Conservation (phyloP, 2,329 filamentous ascomycete genomes). For the Atkinsonella hypoxylon region DNA sequence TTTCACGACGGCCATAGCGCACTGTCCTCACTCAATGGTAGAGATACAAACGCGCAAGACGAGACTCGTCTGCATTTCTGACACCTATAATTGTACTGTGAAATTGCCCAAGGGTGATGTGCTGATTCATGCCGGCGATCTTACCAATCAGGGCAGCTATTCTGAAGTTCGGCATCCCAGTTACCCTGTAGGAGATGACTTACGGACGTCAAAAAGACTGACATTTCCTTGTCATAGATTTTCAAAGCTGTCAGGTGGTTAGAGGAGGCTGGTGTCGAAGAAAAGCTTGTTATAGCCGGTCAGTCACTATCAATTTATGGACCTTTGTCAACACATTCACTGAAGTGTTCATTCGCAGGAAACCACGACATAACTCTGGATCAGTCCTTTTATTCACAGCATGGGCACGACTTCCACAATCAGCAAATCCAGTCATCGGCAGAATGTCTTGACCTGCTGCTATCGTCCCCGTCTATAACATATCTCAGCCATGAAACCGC, state of each 20-base stretch:
- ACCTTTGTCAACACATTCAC: neutral
- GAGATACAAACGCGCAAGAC: slow-evolving; percentile 30
- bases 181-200: neutral
- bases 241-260: slow-evolving; percentile 54
- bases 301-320: slow-evolving; percentile 8
- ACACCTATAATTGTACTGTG: slow-evolving; percentile 58
- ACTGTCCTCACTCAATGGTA: neutral
- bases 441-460: slow-evolving; percentile 43
- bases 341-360: slow-evolving; percentile 29
- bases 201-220: neutral
- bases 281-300: slow-evolving; percentile 61
- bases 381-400: slow-evolving; percentile 42
- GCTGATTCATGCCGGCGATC: slow-evolving; percentile 63
- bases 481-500: slow-evolving; percentile 51
- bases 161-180: slow-evolving; percentile 29
- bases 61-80: slow-evolving; percentile 63
- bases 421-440: slow-evolving; percentile 38
- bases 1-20: neutral
- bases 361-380: slow-evolving; percentile 70
- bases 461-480: slow-evolving; percentile 41
- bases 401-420: slow-evolving; percentile 44
- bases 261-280: slow-evolving; percentile 53
- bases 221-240: slow-evolving; percentile 25
- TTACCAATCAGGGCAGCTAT: slow-evolving; percentile 60
- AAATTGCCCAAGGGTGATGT: slow-evolving; percentile 62